Conservation (phyloP, 352 stramenopile species). For the Aphanomyces cochlioides region DNA sequence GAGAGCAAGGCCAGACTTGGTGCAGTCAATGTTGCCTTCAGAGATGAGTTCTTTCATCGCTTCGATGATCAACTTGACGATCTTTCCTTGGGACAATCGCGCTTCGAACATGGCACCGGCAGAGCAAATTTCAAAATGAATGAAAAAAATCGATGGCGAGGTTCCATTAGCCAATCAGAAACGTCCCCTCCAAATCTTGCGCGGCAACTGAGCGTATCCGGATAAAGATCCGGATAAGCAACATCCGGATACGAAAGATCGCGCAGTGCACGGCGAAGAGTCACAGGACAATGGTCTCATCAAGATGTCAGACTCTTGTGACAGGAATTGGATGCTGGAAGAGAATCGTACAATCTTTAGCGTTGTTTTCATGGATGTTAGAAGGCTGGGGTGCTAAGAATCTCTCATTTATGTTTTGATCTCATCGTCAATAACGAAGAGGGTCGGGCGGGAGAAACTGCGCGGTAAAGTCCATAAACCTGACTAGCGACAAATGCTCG, state of each 20-base stretch:
- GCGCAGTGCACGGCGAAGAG: too few relatives aligned
- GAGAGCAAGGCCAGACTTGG: slow-evolving; percentile 88
- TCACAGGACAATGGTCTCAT: too few relatives aligned
- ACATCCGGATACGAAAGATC: not conserved
- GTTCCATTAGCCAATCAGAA: slow-evolving; percentile 16
- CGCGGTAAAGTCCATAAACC: too few relatives aligned
- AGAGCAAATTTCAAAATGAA: slow-evolving; percentile 14
- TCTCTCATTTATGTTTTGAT: too few relatives aligned
- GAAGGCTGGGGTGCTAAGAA: too few relatives aligned
- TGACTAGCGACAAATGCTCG: too few relatives aligned
- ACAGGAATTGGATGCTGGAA: too few relatives aligned
- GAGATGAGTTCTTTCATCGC: slow-evolving; percentile 99
- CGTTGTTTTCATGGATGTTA: too few relatives aligned
- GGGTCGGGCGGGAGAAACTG: too few relatives aligned
- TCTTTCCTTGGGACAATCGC: slow-evolving; percentile 91
- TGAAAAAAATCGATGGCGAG: not conserved
- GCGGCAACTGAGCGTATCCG: slow-evolving; percentile 5
- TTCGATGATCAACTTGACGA: slow-evolving; percentile 99
- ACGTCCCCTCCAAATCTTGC: slow-evolving; percentile 29
- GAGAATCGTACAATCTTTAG: too few relatives aligned
- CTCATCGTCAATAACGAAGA: too few relatives aligned
- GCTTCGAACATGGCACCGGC: slow-evolving; percentile 97
- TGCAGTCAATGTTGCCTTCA: slow-evolving; percentile 98
- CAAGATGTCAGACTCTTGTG: too few relatives aligned
- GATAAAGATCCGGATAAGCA: slow-evolving; percentile 22